A percentile compares a stretch with the other conserved stretches of the same genome.
These are phyloP conservation scores for Graphilbum fragrans DNA, from an alignment of 2,329 filamentous ascomycete species.

Conservation along the genomic window DNA sequence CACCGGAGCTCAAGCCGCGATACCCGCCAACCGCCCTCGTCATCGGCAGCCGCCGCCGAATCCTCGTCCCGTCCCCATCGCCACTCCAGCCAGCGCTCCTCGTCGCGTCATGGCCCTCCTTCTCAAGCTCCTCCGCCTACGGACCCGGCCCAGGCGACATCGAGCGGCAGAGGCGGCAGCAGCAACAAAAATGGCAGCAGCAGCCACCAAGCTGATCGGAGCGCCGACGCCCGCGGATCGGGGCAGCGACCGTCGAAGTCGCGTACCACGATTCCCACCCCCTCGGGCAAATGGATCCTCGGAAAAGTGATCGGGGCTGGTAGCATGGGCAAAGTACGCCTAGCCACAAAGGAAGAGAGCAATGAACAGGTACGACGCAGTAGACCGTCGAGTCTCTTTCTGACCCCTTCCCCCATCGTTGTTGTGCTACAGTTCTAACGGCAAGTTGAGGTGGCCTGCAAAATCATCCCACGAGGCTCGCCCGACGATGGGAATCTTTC, in stretches of 20 bases:
- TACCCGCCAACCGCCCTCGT: slow-evolving; percentile 46
- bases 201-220: slow-evolving; percentile 15
- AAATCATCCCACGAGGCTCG: slow-evolving; percentile 87
- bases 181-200: slow-evolving; percentile 7
- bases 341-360: slow-evolving; percentile 80
- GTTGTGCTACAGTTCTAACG: neutral
- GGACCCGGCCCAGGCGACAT: slow-evolving; percentile 18
- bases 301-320: slow-evolving; percentile 96
- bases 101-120: slow-evolving; percentile 8
- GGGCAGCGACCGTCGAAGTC: slow-evolving; percentile 41
- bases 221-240: slow-evolving; percentile 33
- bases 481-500: slow-evolving; percentile 70
- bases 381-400: neutral
- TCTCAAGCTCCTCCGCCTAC: slow-evolving; percentile 8
- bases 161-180: slow-evolving; percentile 32
- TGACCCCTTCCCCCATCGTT: slow-evolving; percentile 3
- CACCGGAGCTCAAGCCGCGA: slow-evolving; percentile 46
- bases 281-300: slow-evolving; percentile 85
- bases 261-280: slow-evolving; percentile 76
- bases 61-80: slow-evolving; percentile 34
- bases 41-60: slow-evolving; percentile 31
- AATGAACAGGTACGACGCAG: slow-evolving; percentile 64
- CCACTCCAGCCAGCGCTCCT: slow-evolving; percentile 37
- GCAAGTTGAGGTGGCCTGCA: slow-evolving; percentile 79
- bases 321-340: slow-evolving; percentile 98